Evolutionary conservation across 75 land plant genomes (phyloP).

Genomic region (Cryptomeria japonica): DNA sequence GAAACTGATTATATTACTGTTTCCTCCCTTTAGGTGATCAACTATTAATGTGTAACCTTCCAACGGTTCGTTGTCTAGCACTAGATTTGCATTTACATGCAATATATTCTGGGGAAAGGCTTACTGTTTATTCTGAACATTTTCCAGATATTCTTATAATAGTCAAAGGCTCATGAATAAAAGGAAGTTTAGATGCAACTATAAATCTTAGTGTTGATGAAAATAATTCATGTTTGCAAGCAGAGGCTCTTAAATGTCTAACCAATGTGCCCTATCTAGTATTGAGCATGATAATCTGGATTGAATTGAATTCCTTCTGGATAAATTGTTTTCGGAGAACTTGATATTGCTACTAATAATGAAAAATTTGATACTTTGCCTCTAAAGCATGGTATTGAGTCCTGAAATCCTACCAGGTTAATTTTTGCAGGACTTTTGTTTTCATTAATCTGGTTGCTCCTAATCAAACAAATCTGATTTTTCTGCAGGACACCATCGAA

Average conservation of each 20-base stretch:
- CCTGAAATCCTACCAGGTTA: not conserved
- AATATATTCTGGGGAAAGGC: not conserved
- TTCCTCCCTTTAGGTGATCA: not conserved
- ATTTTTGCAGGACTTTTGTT: not conserved
- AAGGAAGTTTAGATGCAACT: not conserved
- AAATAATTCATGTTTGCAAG: not conserved
- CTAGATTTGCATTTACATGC: not conserved
- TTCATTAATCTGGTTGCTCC: not conserved
- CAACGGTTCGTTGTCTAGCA: not conserved
- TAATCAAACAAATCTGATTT: not conserved
- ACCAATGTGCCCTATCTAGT: not conserved
- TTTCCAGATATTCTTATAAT: not conserved
- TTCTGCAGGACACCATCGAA: constrained; percentile 30
- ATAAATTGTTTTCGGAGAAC: not conserved
- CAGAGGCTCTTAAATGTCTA: not conserved
- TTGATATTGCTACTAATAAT: not conserved
- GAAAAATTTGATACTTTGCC: not conserved
- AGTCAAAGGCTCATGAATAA: not conserved
- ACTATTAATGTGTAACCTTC: not conserved
- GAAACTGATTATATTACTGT: constrained; percentile 7
- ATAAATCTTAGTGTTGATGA: not conserved
- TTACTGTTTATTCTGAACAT: not conserved
- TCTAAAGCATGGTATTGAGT: not conserved
- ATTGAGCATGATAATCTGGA: not conserved
- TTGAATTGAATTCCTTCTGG: not conserved